Conservation (phyloP, 257 asterid species). For the Asclepias syriaca region DNA sequence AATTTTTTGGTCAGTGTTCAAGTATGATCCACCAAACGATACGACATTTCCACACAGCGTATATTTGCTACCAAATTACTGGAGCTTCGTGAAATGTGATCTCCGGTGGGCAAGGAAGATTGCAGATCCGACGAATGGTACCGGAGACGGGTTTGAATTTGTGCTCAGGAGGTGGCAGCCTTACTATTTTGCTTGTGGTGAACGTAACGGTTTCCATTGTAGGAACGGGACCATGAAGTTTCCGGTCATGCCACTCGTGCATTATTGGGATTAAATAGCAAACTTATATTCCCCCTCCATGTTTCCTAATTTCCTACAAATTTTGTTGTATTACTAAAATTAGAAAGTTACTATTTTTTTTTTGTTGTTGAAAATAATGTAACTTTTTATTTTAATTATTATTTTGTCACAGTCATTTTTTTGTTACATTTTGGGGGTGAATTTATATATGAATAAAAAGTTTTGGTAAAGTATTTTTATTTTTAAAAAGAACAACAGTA, state of each 20-base stretch:
- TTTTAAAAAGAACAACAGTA: too few relatives aligned
- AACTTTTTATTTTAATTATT: too few relatives aligned
- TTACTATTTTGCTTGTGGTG: slow-evolving; percentile 64
- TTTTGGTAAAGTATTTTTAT: too few relatives aligned
- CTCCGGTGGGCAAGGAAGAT: slow-evolving; percentile 45
- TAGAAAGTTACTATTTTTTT: too few relatives aligned
- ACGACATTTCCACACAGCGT: slow-evolving; percentile 64
- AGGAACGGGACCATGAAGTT: slow-evolving; percentile 69
- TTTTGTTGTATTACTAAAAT: neutral
- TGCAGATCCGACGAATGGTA: slow-evolving; percentile 44
- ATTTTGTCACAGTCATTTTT: too few relatives aligned
- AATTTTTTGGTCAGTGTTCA: slow-evolving; percentile 42
- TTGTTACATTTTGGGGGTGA: too few relatives aligned
- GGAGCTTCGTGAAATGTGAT: slow-evolving; percentile 64
- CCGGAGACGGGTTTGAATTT: slow-evolving; percentile 55
- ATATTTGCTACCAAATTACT: slow-evolving; percentile 42
- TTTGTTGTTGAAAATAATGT: too few relatives aligned
- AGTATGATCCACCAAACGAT: slow-evolving; percentile 60
- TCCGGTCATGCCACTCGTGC: slow-evolving; percentile 52
- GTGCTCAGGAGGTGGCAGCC: slow-evolving; percentile 56
- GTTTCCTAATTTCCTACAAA: neutral
- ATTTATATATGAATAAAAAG: too few relatives aligned
- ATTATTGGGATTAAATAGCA: slow-evolving; percentile 23
- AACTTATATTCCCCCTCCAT: too few relatives aligned
- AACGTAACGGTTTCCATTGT: slow-evolving; percentile 56